Evolutionary conservation across 2,329 filamentous ascomycete species (phyloP).

Genomic region (Cercospora sp.): DNA sequence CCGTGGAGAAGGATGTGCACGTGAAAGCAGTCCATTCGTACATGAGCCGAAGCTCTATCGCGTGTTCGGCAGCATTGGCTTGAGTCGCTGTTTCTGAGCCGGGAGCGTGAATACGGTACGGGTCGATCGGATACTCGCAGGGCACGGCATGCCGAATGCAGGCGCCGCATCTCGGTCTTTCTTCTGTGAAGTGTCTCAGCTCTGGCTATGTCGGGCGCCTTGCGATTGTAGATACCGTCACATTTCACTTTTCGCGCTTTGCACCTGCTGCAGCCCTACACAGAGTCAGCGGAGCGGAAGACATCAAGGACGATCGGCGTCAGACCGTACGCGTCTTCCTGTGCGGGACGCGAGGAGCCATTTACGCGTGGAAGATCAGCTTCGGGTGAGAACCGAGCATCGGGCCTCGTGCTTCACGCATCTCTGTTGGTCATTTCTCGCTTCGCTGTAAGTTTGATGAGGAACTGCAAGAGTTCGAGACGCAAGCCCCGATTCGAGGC

Average conservation of each 20-base stretch:
- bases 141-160: constrained; percentile 27
- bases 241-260: constrained; percentile 29
- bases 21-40: constrained; percentile 24
- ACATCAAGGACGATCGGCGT: background rate
- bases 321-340: constrained; percentile 23
- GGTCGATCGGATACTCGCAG: constrained; percentile 27
- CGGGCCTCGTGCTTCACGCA: background rate
- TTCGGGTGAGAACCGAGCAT: background rate
- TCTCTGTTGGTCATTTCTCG: background rate
- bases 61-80: constrained; percentile 13
- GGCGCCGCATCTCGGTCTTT: constrained; percentile 25
- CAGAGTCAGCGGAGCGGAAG: background rate
- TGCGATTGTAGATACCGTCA: constrained; percentile 12
- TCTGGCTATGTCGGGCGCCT: background rate
- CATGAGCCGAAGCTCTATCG: constrained; percentile 21
- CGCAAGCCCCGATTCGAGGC: background rate
- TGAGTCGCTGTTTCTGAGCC: constrained; percentile 1
- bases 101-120: constrained; percentile 16
- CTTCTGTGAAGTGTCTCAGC: constrained; percentile 7
- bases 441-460: background rate
- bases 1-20: constrained; percentile 22
- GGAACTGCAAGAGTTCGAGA: background rate
- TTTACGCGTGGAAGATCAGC: background rate
- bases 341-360: constrained; percentile 21
- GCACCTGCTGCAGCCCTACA: constrained; percentile 28